Conservation (phyloP, 306 rosid genomes). For the Lathyrus tuberosus region DNA sequence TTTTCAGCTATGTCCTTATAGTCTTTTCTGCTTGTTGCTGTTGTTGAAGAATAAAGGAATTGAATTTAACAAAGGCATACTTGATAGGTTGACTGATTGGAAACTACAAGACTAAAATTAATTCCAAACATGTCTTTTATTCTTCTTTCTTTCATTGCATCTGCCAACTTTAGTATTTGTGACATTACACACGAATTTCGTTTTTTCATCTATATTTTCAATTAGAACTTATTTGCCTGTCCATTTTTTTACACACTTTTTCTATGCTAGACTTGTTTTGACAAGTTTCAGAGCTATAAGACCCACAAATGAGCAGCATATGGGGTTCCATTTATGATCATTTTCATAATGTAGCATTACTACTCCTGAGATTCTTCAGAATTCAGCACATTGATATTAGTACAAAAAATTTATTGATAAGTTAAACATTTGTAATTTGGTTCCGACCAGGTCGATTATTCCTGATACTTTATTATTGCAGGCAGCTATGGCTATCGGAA, state of each 20-base stretch:
- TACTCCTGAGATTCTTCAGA: too few species aligned
- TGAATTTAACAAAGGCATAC: conserved; percentile 12
- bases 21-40: conserved; percentile 17
- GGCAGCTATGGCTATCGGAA: conserved; percentile 59
- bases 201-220: conserved; percentile 10
- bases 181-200: background rate
- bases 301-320: background rate
- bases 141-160: conserved; percentile 13
- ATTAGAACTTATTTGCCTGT: conserved; percentile 20
- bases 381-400: background rate
- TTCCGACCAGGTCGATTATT: conserved; percentile 31
- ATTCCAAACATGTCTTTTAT: conserved; percentile 24
- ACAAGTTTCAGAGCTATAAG: conserved; percentile 2
- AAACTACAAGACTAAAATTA: conserved; percentile 7
- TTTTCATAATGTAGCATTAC: background rate
- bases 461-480: conserved; percentile 40
- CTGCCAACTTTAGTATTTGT: conserved; percentile 19
- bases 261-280: conserved; percentile 15
- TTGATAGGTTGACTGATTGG: conserved; percentile 24
- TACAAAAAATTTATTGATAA: background rate
- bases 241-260: background rate
- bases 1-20: conserved; percentile 9
- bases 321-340: conserved; percentile 1
- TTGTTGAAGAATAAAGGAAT: background rate
- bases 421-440: conserved; percentile 24